A percentile compares a stretch with the other conserved stretches of the same genome.
Conservation (phyloP, 2,329 filamentous ascomycete species). For the Colletotrichum godetiae region DNA sequence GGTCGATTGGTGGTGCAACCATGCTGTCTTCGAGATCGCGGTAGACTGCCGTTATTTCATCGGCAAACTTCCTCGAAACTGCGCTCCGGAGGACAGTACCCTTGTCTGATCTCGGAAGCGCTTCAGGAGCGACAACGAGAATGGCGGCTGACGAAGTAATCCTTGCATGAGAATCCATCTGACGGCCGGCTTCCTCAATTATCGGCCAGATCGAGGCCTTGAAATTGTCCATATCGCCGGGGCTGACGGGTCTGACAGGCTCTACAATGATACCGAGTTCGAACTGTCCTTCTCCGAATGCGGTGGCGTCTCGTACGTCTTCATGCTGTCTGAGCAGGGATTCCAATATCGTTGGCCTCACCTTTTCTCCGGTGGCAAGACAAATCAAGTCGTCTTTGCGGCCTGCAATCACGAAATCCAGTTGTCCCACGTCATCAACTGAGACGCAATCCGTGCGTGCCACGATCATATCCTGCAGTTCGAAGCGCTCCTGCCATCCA, state of each 20-base stretch:
- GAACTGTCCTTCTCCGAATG: constrained; percentile 39
- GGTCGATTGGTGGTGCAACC: too few relatives aligned
- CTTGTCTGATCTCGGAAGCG: constrained; percentile 40
- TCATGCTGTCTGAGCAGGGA: constrained; percentile 35
- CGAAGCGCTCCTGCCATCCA: too few relatives aligned
- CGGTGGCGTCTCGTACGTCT: constrained; percentile 36
- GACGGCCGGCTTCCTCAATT: constrained; percentile 31
- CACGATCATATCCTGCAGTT: too few relatives aligned
- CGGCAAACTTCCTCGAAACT: constrained; percentile 35
- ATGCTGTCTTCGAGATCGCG: constrained; percentile 13
- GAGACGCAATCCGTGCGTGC: too few relatives aligned
- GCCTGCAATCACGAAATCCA: constrained; percentile 39
- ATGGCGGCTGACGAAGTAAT: constrained; percentile 39
- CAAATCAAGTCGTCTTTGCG: constrained; percentile 46
- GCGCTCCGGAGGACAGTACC: constrained; percentile 40
- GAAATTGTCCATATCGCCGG: constrained; percentile 22
- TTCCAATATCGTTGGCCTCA: constrained; percentile 39
- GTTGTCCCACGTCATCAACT: too few relatives aligned
- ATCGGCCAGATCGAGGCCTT: constrained; percentile 37
- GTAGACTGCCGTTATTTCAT: constrained; percentile 39
- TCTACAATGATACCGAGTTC: constrained; percentile 40
- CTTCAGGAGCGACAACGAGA: constrained; percentile 31
- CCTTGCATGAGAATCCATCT: constrained; percentile 37
- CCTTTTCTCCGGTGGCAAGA: constrained; percentile 41
- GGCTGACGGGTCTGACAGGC: constrained; percentile 20